phyloP scores from a whole-genome alignment of 768 basidiomycete species.

The Phylloporus rhodoxanthus region DNA sequence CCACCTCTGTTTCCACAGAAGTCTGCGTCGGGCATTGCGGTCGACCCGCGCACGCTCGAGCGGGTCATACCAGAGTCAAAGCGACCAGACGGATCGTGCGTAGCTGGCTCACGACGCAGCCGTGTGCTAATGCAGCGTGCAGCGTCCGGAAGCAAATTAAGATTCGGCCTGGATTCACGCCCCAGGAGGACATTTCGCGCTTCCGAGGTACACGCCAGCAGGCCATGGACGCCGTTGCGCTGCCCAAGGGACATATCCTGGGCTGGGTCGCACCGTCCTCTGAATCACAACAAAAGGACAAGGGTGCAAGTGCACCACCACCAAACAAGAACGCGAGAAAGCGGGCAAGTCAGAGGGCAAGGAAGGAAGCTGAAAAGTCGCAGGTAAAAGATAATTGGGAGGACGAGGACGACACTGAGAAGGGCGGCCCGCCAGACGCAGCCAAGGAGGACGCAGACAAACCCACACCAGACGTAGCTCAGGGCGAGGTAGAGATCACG shows the following conservation, averaged over 20 bases:
- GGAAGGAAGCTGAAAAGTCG: constrained; percentile 49
- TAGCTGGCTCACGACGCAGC: constrained; percentile 6
- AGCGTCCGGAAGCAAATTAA: constrained; percentile 85
- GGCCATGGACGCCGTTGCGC: constrained; percentile 55
- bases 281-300: constrained; percentile 28
- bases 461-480: constrained; percentile 13
- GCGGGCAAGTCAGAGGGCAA: constrained; percentile 75
- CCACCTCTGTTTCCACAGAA: constrained; percentile 72
- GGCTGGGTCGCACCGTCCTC: constrained; percentile 69
- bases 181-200: constrained; percentile 87
- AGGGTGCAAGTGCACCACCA: constrained; percentile 31
- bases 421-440: constrained; percentile 12
- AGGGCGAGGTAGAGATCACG: constrained; percentile 34
- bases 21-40: constrained; percentile 68
- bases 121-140: constrained; percentile 6
- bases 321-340: constrained; percentile 79
- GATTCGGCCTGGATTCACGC: constrained; percentile 89
- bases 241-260: constrained; percentile 77
- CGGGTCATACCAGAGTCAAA: constrained; percentile 83
- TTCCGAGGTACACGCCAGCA: constrained; percentile 77
- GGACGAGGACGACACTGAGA: constrained; percentile 55
- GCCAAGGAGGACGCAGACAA: constrained; percentile 23
- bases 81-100: constrained; percentile 80
- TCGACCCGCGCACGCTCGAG: constrained; percentile 82
- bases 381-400: constrained; percentile 77